Percentiles rank a stretch among this genome's conserved stretches.
These are phyloP conservation scores for Saccharomycopsis capsularis DNA, from an alignment of 805 yeast genomes.

Conservation along the genomic window DNA sequence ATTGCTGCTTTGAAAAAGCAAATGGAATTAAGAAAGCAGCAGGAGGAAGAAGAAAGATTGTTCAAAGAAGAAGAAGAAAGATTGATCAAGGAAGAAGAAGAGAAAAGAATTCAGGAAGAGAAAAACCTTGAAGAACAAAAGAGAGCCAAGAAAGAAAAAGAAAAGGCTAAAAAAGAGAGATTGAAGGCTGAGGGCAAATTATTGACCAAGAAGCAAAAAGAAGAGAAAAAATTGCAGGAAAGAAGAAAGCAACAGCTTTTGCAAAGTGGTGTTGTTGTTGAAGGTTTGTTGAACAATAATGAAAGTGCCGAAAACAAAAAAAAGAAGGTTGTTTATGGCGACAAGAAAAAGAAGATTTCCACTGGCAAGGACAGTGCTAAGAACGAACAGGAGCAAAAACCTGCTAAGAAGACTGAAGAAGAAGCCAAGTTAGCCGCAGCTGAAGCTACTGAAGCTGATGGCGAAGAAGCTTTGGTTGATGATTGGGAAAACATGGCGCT, in stretches of 20 bases:
- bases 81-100: constrained; percentile 42
- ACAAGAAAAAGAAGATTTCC: constrained; percentile 61
- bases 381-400: constrained; percentile 25
- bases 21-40: constrained; percentile 78
- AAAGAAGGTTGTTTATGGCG: constrained; percentile 63
- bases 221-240: constrained; percentile 78
- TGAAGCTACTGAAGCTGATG: constrained; percentile 29
- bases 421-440: constrained; percentile 24
- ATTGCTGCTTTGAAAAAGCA: constrained; percentile 87
- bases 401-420: constrained; percentile 23
- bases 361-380: constrained; percentile 32
- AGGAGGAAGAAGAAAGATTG: constrained; percentile 75
- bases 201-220: constrained; percentile 90
- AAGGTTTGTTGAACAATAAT: constrained; percentile 52
- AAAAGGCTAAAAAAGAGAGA: constrained; percentile 79
- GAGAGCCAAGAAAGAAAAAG: constrained; percentile 75
- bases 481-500: constrained; percentile 79
- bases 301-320: constrained; percentile 37
- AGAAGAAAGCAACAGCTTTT: constrained; percentile 83
- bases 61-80: constrained; percentile 70
- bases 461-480: constrained; percentile 59
- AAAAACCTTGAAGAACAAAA: constrained; percentile 50
- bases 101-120: constrained; percentile 37
- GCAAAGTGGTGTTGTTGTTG: constrained; percentile 58
- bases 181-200: constrained; percentile 94